A percentile compares a stretch with the other conserved stretches of the same genome.
phyloP scores from a whole-genome alignment of 2,329 filamentous ascomycete genomes.

The Aureobasidium sp. region DNA sequence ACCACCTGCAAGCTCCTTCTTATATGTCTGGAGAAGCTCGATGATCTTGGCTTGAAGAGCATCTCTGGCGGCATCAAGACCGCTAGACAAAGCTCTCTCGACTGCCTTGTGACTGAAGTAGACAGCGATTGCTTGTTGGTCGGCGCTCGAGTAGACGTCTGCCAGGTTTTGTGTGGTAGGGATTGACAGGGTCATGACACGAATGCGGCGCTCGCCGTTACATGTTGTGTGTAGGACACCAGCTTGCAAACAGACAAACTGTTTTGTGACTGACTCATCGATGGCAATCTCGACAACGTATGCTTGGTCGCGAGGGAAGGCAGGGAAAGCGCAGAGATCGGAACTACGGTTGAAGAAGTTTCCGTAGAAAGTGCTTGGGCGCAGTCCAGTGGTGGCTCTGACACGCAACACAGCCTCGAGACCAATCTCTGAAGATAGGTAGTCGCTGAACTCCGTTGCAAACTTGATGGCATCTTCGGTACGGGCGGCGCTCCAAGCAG shows the following conservation, averaged over 20 bases:
- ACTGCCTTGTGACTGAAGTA: constrained; percentile 98
- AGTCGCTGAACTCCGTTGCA: constrained; percentile 92
- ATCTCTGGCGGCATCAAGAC: constrained; percentile 84
- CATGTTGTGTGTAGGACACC: constrained; percentile 96
- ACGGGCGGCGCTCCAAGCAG: constrained; percentile 90
- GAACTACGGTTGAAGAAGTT: constrained; percentile 99
- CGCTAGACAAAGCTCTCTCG: constrained; percentile 75
- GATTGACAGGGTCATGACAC: constrained; percentile 85
- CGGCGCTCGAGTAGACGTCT: constrained; percentile 88
- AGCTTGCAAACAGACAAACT: constrained; percentile 84
- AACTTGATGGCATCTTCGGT: constrained; percentile 97
- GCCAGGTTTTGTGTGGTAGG: constrained; percentile 87
- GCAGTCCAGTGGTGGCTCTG: constrained; percentile 83
- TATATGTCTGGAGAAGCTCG: constrained; percentile 89
- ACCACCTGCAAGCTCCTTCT: constrained; percentile 90
- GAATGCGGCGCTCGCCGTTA: constrained; percentile 91
- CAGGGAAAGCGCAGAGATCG: constrained; percentile 94
- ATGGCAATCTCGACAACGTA: constrained; percentile 98
- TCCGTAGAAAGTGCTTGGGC: constrained; percentile 97
- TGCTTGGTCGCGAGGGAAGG: constrained; percentile 92
- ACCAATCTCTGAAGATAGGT: constrained; percentile 92
- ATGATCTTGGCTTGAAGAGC: constrained; percentile 84
- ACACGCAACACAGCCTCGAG: constrained; percentile 93
- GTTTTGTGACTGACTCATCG: constrained; percentile 86
- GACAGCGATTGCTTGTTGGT: constrained; percentile 84